Evolutionary conservation across 2,329 filamentous ascomycete species (phyloP).

Genomic region (Nothomitra cinnamomea): DNA sequence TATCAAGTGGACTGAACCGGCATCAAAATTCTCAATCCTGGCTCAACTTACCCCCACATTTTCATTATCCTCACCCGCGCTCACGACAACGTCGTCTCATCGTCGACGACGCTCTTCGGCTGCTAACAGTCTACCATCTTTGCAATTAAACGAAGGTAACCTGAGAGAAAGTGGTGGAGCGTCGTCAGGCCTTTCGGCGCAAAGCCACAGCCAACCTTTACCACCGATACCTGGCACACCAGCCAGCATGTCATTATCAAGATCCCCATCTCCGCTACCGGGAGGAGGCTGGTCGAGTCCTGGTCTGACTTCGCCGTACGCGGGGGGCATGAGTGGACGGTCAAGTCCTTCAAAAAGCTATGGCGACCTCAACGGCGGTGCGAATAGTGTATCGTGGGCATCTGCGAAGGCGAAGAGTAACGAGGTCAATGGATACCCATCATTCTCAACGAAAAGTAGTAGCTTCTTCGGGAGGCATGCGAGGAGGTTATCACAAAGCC

Average conservation of each 20-base stretch:
- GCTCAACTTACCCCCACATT: not conserved
- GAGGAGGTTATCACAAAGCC: conserved; percentile 58
- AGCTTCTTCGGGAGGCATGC: conserved; percentile 80
- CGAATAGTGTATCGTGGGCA: conserved; percentile 56
- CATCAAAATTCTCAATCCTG: not conserved
- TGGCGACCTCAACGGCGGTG: conserved; percentile 34
- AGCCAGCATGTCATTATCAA: conserved; percentile 57
- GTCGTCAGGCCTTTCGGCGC: conserved; percentile 2
- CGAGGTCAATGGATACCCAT: conserved; percentile 56
- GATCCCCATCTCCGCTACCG: conserved; percentile 70
- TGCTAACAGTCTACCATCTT: not conserved
- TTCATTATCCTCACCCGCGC: not conserved
- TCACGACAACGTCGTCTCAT: not conserved
- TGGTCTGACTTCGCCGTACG: conserved; percentile 49
- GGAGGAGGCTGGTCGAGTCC: conserved; percentile 83
- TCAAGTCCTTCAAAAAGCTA: conserved; percentile 43
- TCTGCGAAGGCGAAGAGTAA: conserved; percentile 62
- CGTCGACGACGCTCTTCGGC: conserved; percentile 5
- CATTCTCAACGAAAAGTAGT: conserved; percentile 64
- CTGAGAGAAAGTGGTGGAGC: not conserved
- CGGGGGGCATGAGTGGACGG: conserved; percentile 41
- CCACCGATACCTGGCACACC: conserved; percentile 25
- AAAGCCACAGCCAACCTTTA: conserved; percentile 29
- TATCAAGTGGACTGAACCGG: not conserved
- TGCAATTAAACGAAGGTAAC: not conserved